Evolutionary conservation across 1,284 basidiomycete genomes (phyloP).

Genomic region (Fomitopsis betulina): DNA sequence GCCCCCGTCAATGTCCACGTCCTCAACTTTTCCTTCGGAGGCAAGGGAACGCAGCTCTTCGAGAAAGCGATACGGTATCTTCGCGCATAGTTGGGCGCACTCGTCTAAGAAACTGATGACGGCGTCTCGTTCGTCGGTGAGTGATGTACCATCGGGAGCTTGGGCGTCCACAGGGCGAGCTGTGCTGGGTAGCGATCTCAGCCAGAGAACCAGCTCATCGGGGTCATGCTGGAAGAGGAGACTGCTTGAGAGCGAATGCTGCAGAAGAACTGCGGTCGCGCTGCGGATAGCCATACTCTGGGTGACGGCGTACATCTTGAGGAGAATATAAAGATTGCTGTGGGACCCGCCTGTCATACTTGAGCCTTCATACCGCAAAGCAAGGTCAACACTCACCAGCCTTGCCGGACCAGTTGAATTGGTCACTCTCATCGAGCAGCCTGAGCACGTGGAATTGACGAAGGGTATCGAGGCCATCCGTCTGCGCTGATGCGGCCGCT

Average conservation of each 20-base stretch:
- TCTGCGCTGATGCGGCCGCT: not conserved
- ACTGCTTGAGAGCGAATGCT: slow-evolving; percentile 59
- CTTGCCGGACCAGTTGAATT: slow-evolving; percentile 77
- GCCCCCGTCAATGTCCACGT: slow-evolving; percentile 1
- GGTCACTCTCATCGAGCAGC: slow-evolving; percentile 65
- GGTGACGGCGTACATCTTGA: slow-evolving; percentile 56
- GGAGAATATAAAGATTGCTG: slow-evolving; percentile 62
- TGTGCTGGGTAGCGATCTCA: slow-evolving; percentile 50
- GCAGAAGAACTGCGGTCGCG: slow-evolving; percentile 55
- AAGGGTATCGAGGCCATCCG: slow-evolving; percentile 50
- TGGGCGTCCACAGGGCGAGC: slow-evolving; percentile 31
- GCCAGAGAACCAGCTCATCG: slow-evolving; percentile 74
- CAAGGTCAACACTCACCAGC: slow-evolving; percentile 38
- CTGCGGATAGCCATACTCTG: slow-evolving; percentile 46
- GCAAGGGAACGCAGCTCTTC: slow-evolving; percentile 53
- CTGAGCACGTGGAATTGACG: slow-evolving; percentile 79
- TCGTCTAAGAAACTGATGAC: slow-evolving; percentile 82
- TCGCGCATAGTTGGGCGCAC: slow-evolving; percentile 79
- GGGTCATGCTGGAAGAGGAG: slow-evolving; percentile 82
- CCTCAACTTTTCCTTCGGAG: slow-evolving; percentile 3
- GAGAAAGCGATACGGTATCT: slow-evolving; percentile 85
- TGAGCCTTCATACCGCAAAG: slow-evolving; percentile 1
- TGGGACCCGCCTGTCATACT: slow-evolving; percentile 33
- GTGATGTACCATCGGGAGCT: slow-evolving; percentile 46
- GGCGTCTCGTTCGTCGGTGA: slow-evolving; percentile 55